A percentile compares a stretch with the other conserved stretches of the same genome.
These are phyloP conservation scores for Aspergillus proliferans DNA, from an alignment of 2,329 filamentous ascomycete species.

Conservation along the genomic window DNA sequence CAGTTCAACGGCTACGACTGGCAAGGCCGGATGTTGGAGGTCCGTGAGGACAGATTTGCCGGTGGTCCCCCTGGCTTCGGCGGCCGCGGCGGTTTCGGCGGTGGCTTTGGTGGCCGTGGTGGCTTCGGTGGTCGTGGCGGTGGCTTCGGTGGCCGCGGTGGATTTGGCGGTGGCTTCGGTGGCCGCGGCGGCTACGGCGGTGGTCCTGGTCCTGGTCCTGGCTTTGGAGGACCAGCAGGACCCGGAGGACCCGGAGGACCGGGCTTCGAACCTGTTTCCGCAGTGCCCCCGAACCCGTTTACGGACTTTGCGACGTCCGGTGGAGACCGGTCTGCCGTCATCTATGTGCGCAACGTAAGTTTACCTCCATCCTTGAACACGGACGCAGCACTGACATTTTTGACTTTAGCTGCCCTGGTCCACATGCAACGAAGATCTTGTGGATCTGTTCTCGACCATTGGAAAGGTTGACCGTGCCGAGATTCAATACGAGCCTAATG, in stretches of 20 bases:
- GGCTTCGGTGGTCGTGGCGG: constrained; percentile 39
- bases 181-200: constrained; percentile 40
- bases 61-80: constrained; percentile 46
- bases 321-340: constrained; percentile 73
- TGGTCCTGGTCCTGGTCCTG: constrained; percentile 26
- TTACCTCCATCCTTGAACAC: background rate
- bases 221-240: constrained; percentile 47
- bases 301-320: constrained; percentile 87
- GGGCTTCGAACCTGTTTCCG: constrained; percentile 39
- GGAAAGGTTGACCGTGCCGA: constrained; percentile 98
- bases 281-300: constrained; percentile 71
- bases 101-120: constrained; percentile 37
- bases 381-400: constrained; percentile 11
- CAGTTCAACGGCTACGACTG: constrained; percentile 99
- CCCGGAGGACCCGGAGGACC: constrained; percentile 21
- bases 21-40: constrained; percentile 89
- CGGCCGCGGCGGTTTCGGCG: constrained; percentile 34
- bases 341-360: constrained; percentile 96
- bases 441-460: constrained; percentile 95
- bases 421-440: constrained; percentile 93
- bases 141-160: constrained; percentile 46
- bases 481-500: constrained; percentile 96
- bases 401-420: constrained; percentile 81
- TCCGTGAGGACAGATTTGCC: constrained; percentile 93
- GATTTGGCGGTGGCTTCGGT: constrained; percentile 47